Conservation (phyloP, 371 early-diverging fungal genomes). For the Mortierella polycephala region DNA sequence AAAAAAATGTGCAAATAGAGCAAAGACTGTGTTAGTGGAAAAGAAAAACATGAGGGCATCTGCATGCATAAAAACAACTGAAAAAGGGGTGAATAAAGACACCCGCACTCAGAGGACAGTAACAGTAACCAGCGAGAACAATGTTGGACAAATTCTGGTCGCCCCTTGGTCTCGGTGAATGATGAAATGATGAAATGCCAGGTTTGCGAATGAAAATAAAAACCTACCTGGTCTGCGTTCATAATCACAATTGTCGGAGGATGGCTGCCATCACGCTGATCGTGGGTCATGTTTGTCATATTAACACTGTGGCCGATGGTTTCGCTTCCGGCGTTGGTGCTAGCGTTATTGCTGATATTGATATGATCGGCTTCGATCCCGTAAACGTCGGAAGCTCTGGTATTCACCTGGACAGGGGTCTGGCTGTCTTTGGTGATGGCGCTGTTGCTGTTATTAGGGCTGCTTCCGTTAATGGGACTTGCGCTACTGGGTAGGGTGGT, state of each 20-base stretch:
- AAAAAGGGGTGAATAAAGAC: constrained; percentile 10
- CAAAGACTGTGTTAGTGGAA: constrained; percentile 4
- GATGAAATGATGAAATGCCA: neutral
- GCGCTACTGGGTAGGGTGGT: constrained; percentile 5
- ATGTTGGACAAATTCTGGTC: neutral
- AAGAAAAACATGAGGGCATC: neutral
- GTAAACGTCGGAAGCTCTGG: constrained; percentile 27
- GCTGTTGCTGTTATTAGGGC: constrained; percentile 8
- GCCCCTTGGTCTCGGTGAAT: constrained; percentile 3
- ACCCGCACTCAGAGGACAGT: neutral
- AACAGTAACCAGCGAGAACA: neutral
- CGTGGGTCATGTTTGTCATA: constrained; percentile 23
- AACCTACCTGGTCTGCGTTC: constrained; percentile 65
- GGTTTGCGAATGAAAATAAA: neutral
- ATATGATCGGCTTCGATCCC: constrained; percentile 3
- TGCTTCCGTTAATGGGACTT: constrained; percentile 6
- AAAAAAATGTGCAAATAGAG: constrained; percentile 1
- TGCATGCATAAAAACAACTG: constrained; percentile 22
- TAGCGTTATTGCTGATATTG: constrained; percentile 3
- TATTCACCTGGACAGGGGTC: constrained; percentile 9
- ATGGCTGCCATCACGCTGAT: constrained; percentile 33
- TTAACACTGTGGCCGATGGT: constrained; percentile 7
- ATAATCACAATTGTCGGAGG: constrained; percentile 58
- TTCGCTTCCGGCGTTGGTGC: constrained; percentile 7
- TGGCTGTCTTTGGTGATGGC: constrained; percentile 7